A percentile compares a stretch with the other conserved stretches of the same genome.
Evolutionary conservation across 768 basidiomycete genomes (phyloP).

Genomic region (Cyclocybe aegerita): DNA sequence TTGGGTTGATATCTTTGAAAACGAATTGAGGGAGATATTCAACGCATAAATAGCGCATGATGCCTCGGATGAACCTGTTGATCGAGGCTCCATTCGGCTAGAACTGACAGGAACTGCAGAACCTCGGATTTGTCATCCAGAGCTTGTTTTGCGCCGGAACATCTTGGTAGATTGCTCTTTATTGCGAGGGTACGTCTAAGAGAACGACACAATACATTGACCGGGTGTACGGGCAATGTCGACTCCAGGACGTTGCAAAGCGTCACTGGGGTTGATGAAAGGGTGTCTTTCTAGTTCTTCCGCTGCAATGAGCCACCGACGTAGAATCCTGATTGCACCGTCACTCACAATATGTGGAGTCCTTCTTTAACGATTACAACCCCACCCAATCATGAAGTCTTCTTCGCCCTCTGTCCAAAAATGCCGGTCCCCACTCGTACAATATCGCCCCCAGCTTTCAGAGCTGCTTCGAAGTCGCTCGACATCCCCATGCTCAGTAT

Average conservation of each 20-base stretch:
- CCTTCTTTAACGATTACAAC: too few relatives aligned
- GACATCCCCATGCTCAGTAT: conserved; percentile 96
- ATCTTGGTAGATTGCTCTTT: not conserved
- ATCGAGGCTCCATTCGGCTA: not conserved
- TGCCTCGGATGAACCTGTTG: conserved; percentile 11
- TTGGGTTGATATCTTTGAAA: not conserved
- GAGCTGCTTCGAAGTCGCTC: conserved; percentile 86
- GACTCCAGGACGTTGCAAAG: too few relatives aligned
- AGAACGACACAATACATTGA: not conserved
- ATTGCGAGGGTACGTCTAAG: not conserved
- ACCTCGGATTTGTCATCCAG: not conserved
- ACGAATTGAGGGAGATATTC: not conserved
- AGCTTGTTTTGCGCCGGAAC: not conserved
- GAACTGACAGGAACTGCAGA: not conserved
- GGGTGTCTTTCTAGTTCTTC: too few relatives aligned
- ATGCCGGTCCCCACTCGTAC: conserved; percentile 92
- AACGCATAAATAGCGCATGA: conserved; percentile 19
- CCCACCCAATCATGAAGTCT: conserved; percentile 22
- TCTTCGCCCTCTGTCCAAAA: conserved; percentile 73
- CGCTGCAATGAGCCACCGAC: not conserved
- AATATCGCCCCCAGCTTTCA: conserved; percentile 80
- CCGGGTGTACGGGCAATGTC: not conserved
- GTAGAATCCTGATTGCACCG: not conserved
- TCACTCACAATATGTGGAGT: too few relatives aligned
- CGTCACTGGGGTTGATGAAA: too few relatives aligned